Percentiles rank a stretch among this genome's conserved stretches.
These are phyloP conservation scores for Trichoderma breve DNA, from an alignment of 2,329 filamentous ascomycete species.

Conservation along the genomic window DNA sequence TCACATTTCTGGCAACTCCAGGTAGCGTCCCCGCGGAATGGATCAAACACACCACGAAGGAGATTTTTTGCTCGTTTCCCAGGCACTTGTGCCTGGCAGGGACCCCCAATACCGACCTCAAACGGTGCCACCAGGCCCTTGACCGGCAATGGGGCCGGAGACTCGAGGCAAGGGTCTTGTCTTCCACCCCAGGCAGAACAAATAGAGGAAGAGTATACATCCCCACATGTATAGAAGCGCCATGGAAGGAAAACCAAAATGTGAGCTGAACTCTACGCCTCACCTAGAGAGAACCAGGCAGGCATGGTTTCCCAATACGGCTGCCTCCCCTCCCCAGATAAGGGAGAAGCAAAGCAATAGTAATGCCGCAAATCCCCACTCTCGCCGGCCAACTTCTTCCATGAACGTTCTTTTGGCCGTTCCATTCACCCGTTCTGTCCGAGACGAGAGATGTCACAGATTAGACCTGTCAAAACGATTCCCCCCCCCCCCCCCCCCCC, in stretches of 20 bases:
- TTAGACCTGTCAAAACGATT: neutral
- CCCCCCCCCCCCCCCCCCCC: neutral
- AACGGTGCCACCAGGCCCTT: neutral
- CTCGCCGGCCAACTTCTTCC: neutral
- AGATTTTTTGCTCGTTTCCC: neutral
- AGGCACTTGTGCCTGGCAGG: neutral
- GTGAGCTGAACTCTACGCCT: slow-evolving; percentile 19
- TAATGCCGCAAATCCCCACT: neutral
- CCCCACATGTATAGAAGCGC: slow-evolving; percentile 16
- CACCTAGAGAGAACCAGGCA: slow-evolving; percentile 10
- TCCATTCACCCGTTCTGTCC: neutral
- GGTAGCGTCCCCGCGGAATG: slow-evolving; percentile 8
- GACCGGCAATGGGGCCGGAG: slow-evolving; percentile 9
- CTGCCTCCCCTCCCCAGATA: neutral
- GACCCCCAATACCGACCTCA: neutral
- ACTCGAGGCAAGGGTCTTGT: neutral
- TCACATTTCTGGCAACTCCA: neutral
- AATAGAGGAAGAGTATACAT: neutral
- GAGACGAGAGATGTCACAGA: slow-evolving; percentile 6
- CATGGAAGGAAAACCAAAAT: slow-evolving; percentile 4
- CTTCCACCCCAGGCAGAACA: neutral
- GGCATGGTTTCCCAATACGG: neutral
- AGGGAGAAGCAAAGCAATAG: neutral
- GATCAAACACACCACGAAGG: neutral
- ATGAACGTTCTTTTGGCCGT: slow-evolving; percentile 8